phyloP scores from a whole-genome alignment of 2,329 filamentous ascomycete species.

The Talaromyces marneffei region DNA sequence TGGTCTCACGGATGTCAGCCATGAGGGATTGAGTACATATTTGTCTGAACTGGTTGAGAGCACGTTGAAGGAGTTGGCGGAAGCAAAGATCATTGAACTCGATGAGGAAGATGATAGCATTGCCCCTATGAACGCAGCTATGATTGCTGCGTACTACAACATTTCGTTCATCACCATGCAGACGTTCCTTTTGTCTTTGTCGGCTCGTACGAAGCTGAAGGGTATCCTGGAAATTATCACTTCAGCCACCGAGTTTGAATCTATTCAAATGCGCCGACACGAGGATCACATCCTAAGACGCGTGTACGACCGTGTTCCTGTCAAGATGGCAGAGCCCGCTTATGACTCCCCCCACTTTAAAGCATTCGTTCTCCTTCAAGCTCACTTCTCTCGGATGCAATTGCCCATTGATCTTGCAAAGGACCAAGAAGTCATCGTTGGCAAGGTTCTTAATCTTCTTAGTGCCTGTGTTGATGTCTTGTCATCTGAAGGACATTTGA shows the following conservation, averaged over 20 bases:
- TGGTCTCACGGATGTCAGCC: constrained; percentile 76
- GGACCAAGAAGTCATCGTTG: constrained; percentile 83
- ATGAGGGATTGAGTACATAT: constrained; percentile 89
- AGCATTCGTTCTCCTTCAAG: constrained; percentile 92
- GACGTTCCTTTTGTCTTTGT: constrained; percentile 89
- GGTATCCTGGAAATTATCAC: constrained; percentile 95
- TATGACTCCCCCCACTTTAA: constrained; percentile 98
- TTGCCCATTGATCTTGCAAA: constrained; percentile 91
- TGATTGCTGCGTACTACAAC: constrained; percentile 99
- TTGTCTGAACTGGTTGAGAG: constrained; percentile 91
- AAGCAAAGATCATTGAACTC: constrained; percentile 92
- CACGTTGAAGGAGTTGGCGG: constrained; percentile 80
- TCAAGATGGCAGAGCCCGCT: constrained; percentile 83
- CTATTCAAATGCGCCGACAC: constrained; percentile 87
- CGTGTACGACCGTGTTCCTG: constrained; percentile 89
- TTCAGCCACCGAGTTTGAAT: constrained; percentile 92
- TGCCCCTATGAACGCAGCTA: constrained; percentile 85
- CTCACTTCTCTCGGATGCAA: constrained; percentile 96
- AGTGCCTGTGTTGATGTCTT: constrained; percentile 92
- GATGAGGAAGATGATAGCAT: constrained; percentile 91
- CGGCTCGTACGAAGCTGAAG: constrained; percentile 86
- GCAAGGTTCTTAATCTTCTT: constrained; percentile 78
- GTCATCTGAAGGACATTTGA: constrained; percentile 90
- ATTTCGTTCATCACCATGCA: constrained; percentile 99
- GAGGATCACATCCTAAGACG: constrained; percentile 82